Conservation (phyloP, 1,139 yeast species). For the Geotrichum europaeum region DNA sequence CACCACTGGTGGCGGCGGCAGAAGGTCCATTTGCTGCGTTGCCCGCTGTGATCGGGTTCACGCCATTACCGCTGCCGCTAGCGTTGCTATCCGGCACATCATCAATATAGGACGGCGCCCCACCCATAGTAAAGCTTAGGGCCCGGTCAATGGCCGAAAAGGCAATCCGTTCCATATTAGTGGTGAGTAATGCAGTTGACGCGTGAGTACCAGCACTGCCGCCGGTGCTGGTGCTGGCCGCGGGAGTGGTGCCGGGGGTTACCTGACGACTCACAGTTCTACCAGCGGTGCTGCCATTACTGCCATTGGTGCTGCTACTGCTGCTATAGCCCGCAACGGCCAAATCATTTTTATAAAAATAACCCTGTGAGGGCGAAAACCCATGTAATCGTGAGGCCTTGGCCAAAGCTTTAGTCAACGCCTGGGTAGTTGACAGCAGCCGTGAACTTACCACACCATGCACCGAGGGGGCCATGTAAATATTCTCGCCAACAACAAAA, state of each 20-base stretch:
- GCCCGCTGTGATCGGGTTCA: neutral
- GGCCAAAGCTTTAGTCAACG: constrained; percentile 30
- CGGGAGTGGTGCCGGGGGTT: neutral
- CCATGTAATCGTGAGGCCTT: constrained; percentile 33
- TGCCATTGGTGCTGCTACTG: neutral
- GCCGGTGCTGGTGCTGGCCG: neutral
- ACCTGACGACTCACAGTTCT: neutral
- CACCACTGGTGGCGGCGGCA: neutral
- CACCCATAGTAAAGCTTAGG: neutral
- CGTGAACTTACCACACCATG: constrained; percentile 53
- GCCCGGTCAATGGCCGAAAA: neutral
- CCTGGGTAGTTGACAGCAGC: constrained; percentile 36
- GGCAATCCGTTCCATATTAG: neutral
- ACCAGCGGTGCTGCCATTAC: neutral
- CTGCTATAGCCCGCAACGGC: neutral
- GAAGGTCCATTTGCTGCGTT: neutral
- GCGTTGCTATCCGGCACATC: neutral
- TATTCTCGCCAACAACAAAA: constrained; percentile 85
- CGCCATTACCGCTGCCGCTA: neutral
- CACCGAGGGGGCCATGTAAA: constrained; percentile 79
- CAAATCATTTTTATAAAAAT: constrained; percentile 25
- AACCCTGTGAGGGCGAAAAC: constrained; percentile 36
- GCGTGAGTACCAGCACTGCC: neutral
- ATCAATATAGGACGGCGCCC: neutral
- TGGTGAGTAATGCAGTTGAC: neutral